Evolutionary conservation across 257 asterid species (phyloP).

Genomic region (Coffea eugenioides): DNA sequence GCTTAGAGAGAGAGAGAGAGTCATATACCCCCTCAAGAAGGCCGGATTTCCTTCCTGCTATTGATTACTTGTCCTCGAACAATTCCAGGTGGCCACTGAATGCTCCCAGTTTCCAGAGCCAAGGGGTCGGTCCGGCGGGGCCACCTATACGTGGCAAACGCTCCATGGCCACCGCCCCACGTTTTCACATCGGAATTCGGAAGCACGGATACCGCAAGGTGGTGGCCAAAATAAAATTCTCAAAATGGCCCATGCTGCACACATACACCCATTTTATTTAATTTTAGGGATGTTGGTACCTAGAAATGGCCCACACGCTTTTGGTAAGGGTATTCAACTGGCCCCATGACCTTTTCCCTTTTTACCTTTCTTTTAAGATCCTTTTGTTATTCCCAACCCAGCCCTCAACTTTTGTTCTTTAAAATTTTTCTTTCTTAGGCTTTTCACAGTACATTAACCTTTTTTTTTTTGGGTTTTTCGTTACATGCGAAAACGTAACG

Average conservation of each 20-base stretch:
- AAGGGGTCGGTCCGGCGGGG: slow-evolving; percentile 9
- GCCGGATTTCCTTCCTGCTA: not conserved
- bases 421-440: not conserved
- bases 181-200: too few species aligned
- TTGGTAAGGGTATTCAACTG: not conserved
- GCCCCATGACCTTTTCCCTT: not conserved
- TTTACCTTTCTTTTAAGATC: too few species aligned
- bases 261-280: not conserved
- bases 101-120: not conserved
- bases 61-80: not conserved
- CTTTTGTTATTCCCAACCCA: not conserved
- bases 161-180: not conserved
- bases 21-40: too few species aligned
- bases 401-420: not conserved
- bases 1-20: too few species aligned
- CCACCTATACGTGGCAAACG: not conserved
- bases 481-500: too few species aligned
- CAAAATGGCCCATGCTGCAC: too few species aligned
- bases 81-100: slow-evolving; percentile 1
- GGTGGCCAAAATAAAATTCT: not conserved
- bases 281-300: not conserved
- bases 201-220: not conserved
- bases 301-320: not conserved
- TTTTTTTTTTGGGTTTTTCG: too few species aligned
- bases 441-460: not conserved